These are phyloP conservation scores for Kwoniella sp. DNA, from an alignment of 768 basidiomycete genomes.

Conservation along the genomic window DNA sequence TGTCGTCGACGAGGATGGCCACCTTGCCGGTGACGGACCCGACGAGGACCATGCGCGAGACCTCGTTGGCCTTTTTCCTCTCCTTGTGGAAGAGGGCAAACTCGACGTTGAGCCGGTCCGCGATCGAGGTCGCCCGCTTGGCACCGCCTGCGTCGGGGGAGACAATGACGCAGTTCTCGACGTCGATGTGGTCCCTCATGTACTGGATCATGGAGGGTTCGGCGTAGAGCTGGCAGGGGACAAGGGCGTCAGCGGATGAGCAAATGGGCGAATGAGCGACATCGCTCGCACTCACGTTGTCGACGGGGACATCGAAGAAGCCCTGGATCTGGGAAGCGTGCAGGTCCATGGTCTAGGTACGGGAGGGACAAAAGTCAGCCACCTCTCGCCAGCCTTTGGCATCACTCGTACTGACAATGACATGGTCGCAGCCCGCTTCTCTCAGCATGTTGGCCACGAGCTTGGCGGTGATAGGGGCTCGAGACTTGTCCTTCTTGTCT, in stretches of 20 bases:
- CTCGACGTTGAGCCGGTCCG: slow-evolving; percentile 89
- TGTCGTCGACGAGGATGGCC: slow-evolving; percentile 94
- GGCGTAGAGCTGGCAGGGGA: slow-evolving; percentile 61
- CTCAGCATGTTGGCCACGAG: slow-evolving; percentile 96
- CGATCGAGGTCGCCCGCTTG: slow-evolving; percentile 95
- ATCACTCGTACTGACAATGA: slow-evolving; percentile 58
- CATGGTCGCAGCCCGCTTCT: slow-evolving; percentile 94
- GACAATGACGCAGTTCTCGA: slow-evolving; percentile 84
- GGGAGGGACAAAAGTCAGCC: background rate
- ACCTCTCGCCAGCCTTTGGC: background rate
- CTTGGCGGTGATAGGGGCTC: slow-evolving; percentile 96
- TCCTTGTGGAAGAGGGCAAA: slow-evolving; percentile 94
- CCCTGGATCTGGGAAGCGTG: slow-evolving; percentile 98
- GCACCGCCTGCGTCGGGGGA: slow-evolving; percentile 97
- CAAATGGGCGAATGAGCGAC: background rate
- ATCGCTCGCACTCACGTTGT: slow-evolving; percentile 56
- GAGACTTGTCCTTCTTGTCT: slow-evolving; percentile 96
- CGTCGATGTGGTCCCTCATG: slow-evolving; percentile 83
- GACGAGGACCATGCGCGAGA: slow-evolving; percentile 68
- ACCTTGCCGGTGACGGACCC: slow-evolving; percentile 92
- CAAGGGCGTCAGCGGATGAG: background rate
- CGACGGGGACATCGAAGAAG: slow-evolving; percentile 97
- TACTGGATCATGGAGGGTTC: slow-evolving; percentile 92
- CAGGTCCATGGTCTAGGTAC: slow-evolving; percentile 79
- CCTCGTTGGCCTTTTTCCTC: slow-evolving; percentile 62